These are phyloP conservation scores for Colletotrichum salicis DNA, from an alignment of 2,329 filamentous ascomycete genomes.

Conservation along the genomic window DNA sequence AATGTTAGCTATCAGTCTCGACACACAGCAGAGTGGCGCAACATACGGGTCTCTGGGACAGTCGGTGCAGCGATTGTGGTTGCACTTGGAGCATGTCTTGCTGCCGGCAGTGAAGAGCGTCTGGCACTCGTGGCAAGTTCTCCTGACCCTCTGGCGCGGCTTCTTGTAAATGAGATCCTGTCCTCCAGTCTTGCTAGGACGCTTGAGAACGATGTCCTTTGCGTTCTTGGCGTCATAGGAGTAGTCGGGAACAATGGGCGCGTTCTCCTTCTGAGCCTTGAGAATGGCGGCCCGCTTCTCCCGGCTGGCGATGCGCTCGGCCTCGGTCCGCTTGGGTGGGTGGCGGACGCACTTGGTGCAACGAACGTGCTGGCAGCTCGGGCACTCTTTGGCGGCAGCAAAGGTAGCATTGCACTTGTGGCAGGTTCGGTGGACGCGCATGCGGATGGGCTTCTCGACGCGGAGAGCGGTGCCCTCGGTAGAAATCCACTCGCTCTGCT, in stretches of 20 bases:
- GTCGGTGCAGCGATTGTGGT: slow-evolving; percentile 80
- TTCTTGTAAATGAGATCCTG: slow-evolving; percentile 79
- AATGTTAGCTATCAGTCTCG: slow-evolving; percentile 16
- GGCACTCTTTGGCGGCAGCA: slow-evolving; percentile 77
- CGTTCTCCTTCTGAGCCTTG: slow-evolving; percentile 68
- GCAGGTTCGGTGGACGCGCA: slow-evolving; percentile 82
- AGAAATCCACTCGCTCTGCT: slow-evolving; percentile 63
- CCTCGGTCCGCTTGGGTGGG: slow-evolving; percentile 72
- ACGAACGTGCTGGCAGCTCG: slow-evolving; percentile 79
- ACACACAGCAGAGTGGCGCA: background rate
- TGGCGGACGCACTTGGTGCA: slow-evolving; percentile 84
- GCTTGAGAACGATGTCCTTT: slow-evolving; percentile 65
- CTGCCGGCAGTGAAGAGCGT: slow-evolving; percentile 67
- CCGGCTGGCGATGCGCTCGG: slow-evolving; percentile 63
- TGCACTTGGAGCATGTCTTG: slow-evolving; percentile 75
- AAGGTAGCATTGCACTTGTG: slow-evolving; percentile 84
- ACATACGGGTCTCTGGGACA: slow-evolving; percentile 85
- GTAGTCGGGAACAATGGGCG: slow-evolving; percentile 63
- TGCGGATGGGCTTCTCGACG: slow-evolving; percentile 79
- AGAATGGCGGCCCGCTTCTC: slow-evolving; percentile 60
- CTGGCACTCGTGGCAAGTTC: slow-evolving; percentile 80
- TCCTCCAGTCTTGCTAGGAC: slow-evolving; percentile 72
- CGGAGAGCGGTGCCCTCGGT: slow-evolving; percentile 67
- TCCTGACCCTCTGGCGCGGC: slow-evolving; percentile 77
- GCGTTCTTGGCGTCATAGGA: slow-evolving; percentile 53